Conservation (phyloP, 768 basidiomycete genomes). For the Agaricus subrufescens region DNA sequence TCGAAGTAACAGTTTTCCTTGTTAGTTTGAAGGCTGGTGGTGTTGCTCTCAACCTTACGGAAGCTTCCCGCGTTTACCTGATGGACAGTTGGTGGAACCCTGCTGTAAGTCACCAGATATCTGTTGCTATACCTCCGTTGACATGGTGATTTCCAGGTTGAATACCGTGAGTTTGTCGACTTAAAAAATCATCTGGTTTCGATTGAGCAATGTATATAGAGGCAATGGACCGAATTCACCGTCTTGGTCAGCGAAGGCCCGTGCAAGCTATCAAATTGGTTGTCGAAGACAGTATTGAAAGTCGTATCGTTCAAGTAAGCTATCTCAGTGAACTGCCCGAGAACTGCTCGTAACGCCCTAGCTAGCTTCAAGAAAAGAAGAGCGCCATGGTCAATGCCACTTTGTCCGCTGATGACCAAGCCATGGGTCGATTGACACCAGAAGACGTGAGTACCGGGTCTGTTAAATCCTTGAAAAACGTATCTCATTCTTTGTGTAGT, state of each 20-base stretch:
- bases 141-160: slow-evolving; percentile 40
- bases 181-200: background rate
- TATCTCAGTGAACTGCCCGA: background rate
- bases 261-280: slow-evolving; percentile 93
- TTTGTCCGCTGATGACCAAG: slow-evolving; percentile 76
- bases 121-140: background rate
- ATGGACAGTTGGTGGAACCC: slow-evolving; percentile 99
- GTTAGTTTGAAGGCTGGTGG: slow-evolving; percentile 96
- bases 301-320: slow-evolving; percentile 81
- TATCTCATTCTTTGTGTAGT: slow-evolving; percentile 22
- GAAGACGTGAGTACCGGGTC: slow-evolving; percentile 52
- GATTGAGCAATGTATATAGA: slow-evolving; percentile 36
- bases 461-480: background rate
- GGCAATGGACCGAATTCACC: slow-evolving; percentile 97
- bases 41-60: slow-evolving; percentile 85
- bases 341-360: background rate
- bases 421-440: slow-evolving; percentile 91
- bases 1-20: slow-evolving; percentile 95
- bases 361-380: slow-evolving; percentile 92
- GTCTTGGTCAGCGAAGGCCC: slow-evolving; percentile 90
- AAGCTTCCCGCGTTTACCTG: slow-evolving; percentile 89
- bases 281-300: slow-evolving; percentile 95
- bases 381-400: slow-evolving; percentile 92
- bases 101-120: slow-evolving; percentile 46
- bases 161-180: slow-evolving; percentile 60